phyloP scores from a whole-genome alignment of 495 filamentous ascomycete species.

The Lepraria neglecta region DNA sequence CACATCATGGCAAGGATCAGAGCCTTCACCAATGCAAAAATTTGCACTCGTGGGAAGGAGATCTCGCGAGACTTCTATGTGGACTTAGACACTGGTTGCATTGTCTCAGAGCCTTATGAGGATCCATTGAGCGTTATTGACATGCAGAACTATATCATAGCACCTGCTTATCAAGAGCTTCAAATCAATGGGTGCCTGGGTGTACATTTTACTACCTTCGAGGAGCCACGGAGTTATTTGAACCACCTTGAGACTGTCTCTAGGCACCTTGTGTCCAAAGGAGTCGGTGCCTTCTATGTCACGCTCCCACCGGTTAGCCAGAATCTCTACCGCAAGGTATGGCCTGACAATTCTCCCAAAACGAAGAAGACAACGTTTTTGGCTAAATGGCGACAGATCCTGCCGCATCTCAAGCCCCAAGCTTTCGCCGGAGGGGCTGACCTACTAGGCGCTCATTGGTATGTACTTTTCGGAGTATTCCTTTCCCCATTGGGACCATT shows the following conservation, averaged over 20 bases:
- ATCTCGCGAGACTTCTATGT: conserved; percentile 35
- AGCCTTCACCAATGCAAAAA: conserved; percentile 38
- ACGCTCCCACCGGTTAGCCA: conserved; percentile 68
- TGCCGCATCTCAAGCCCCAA: conserved; percentile 68
- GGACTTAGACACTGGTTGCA: conserved; percentile 34
- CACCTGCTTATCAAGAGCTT: conserved; percentile 77
- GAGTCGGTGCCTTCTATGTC: conserved; percentile 67
- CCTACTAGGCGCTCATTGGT: conserved; percentile 68
- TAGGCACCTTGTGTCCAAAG: conserved; percentile 59
- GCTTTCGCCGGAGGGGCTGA: conserved; percentile 61
- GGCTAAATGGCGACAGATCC: conserved; percentile 40
- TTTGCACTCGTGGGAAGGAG: conserved; percentile 38
- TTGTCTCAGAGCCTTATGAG: conserved; percentile 33
- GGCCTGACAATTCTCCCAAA: background rate
- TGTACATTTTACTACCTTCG: conserved; percentile 75
- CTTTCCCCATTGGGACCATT: no score
- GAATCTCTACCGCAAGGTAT: conserved; percentile 62
- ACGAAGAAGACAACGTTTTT: background rate
- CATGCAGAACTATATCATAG: conserved; percentile 68
- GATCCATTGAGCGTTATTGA: conserved; percentile 52
- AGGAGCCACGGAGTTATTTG: conserved; percentile 58
- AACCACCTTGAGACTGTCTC: conserved; percentile 62
- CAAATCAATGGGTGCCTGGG: conserved; percentile 83
- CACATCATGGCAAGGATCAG: conserved; percentile 31
- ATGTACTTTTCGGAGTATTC: no score